Evolutionary conservation across 371 early-diverging fungal species (phyloP), one percentile per base, ranked within the genome.

Genomic region (Polyrhizophydium stewartii): DNA sequence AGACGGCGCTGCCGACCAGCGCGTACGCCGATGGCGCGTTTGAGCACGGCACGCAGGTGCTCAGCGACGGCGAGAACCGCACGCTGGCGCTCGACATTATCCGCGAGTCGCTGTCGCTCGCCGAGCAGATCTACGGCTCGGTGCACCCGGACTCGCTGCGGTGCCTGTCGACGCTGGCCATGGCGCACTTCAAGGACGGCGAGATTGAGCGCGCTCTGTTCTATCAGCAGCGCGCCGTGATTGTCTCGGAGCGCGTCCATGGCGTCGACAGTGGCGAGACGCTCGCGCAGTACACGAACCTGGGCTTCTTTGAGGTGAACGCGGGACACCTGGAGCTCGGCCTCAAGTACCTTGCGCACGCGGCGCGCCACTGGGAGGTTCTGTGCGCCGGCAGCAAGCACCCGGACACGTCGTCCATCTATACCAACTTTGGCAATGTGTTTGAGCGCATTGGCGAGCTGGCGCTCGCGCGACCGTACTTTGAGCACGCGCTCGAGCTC

Each of bases 241-340:
- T 94, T 56, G 85, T 91, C 49, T 78, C 85, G 5, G 97, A 96
- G 68, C 81, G 94, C 62, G 88, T 91, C 0, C 73, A 76, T 50
- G 97, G 97, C 33, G 72, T 92, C 27, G 97, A 96, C 71, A 84
- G 89, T 47, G 86, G 91, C 28, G 92, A 93, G 65, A 93, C 96
- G 2, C 68, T 93, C 56, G 91, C 92, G 76, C 88, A 89, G 73
- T 96, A 93, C 77, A 72, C 90, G 58, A 91, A 92, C 63, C 82
- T 92, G 66, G 94, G 89, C 33, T 82, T 90, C 72, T 94, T 90
- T 75, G 94, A 94, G 77, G 89, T 87, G 66, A 82, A 87, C 13
- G 77, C 84, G 65, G 91, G 89, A 9, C 86, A 90, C 65, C 84
- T 85, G 3, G 77, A 86, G 57, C 75, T 86, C 61, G 93, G 91